Conservation (phyloP, 139 green algal genomes). For the Micractinium conductrix region DNA sequence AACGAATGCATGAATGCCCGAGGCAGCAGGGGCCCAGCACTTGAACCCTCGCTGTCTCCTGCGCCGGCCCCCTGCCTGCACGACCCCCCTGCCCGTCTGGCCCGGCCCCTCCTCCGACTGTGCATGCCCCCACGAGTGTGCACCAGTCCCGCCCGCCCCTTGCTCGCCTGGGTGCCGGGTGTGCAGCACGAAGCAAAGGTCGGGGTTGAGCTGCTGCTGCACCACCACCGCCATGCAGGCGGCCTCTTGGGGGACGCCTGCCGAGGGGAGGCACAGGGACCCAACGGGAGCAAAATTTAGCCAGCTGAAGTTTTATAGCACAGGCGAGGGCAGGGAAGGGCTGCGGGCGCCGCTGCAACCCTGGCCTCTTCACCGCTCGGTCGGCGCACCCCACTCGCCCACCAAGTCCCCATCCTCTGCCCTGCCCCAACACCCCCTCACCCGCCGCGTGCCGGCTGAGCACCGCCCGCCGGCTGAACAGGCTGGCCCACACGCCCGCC, state of each 20-base stretch:
- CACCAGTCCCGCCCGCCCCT: too few species aligned
- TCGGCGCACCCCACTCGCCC: too few species aligned
- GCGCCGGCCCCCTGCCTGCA: neutral
- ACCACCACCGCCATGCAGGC: slow-evolving; percentile 93
- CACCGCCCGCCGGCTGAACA: slow-evolving; percentile 89
- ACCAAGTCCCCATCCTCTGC: too few species aligned
- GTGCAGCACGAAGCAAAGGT: slow-evolving; percentile 91
- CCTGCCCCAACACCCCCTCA: neutral
- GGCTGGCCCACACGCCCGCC: slow-evolving; percentile 88
- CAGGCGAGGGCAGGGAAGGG: too few species aligned
- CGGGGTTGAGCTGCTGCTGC: slow-evolving; percentile 79
- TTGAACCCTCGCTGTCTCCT: neutral
- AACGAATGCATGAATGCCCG: too few species aligned
- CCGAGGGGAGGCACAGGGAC: neutral
- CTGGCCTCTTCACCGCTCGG: too few species aligned
- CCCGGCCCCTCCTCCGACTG: too few species aligned
- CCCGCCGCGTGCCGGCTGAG: slow-evolving; percentile 63
- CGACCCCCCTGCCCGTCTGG: neutral
- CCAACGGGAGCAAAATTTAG: too few species aligned
- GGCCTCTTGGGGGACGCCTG: slow-evolving; percentile 71
- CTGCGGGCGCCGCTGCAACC: too few species aligned
- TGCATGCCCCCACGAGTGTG: too few species aligned
- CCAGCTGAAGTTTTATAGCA: too few species aligned
- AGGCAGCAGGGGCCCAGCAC: too few species aligned
- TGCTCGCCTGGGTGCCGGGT: slow-evolving; percentile 68